Percentiles rank a stretch among this genome's conserved stretches.
These are phyloP conservation scores for Brettanomyces bruxellensis DNA, from an alignment of 805 yeast species.

Conservation along the genomic window DNA sequence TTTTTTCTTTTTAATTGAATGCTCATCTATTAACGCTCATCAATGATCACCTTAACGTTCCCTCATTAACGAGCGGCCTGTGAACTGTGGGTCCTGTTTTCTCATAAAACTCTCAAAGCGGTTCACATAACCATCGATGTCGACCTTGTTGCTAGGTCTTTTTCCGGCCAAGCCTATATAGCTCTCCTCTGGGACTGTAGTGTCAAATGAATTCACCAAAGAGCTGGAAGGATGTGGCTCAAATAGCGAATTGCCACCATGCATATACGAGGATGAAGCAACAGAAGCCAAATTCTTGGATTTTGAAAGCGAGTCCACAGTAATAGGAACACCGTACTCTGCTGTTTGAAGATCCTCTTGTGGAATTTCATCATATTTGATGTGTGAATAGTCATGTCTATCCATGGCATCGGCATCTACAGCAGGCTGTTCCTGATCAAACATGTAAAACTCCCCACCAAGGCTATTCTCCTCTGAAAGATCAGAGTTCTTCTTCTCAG, in stretches of 20 bases:
- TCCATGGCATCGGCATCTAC: not conserved
- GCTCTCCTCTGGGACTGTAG: slow-evolving; percentile 1
- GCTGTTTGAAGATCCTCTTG: not conserved
- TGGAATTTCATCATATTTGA: not conserved
- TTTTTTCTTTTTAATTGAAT: no score
- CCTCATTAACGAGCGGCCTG: no score
- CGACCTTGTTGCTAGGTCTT: not conserved
- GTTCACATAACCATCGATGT: not conserved
- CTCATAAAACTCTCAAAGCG: not conserved
- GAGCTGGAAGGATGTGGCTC: slow-evolving; percentile 5
- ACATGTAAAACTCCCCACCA: slow-evolving; percentile 26
- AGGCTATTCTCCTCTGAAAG: slow-evolving; percentile 1
- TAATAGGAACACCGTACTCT: no score
- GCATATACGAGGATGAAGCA: slow-evolving; percentile 3
- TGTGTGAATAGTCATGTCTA: not conserved
- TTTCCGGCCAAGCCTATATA: not conserved
- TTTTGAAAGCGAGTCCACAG: not conserved
- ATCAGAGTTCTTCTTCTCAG: not conserved
- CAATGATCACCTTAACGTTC: no score
- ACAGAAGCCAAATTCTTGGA: not conserved
- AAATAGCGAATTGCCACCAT: slow-evolving; percentile 9
- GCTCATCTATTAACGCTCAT: no score
- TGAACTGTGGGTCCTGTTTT: not conserved
- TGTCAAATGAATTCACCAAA: slow-evolving; percentile 5
- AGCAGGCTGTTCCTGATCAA: slow-evolving; percentile 20